Evolutionary conservation across 495 filamentous ascomycete species (phyloP), one percentile per base, ranked within the genome.

Genomic region (Corynascus novoguineensis): DNA sequence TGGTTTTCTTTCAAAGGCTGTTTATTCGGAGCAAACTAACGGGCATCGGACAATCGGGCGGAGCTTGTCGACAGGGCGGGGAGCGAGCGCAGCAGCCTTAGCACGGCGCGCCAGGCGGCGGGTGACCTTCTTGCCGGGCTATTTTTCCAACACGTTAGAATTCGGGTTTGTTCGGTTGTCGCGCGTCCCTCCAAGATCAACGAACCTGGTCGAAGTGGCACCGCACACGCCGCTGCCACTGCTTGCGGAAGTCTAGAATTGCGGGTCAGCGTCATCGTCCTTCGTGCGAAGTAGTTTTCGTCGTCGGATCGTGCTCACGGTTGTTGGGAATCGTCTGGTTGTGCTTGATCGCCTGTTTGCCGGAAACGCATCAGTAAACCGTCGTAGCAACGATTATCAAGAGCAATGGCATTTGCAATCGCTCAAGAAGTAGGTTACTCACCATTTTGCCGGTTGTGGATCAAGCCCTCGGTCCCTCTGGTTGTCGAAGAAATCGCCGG

Each of bases 161-260:
- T 41, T 31, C 25, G 10, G 58, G 21, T 53, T 60, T 22, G 44
- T 29, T 28, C 28, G 7, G 14, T 41, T 35, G 41, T 25, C 53
- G 31, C 28, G 24, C 50, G 28, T 57, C 38, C 29, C 35, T 15
- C 29, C 35, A 44, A 31, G 44, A 25, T 49, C 22, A n/a, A 67
- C 72, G 63, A 91, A 97, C 92, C 92, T 98, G 93, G 82, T 98
- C 89, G 82, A 98, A 98, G 83, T 97, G 95, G 74, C 84, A 83
- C 78, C 91, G 88, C 67, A 98, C 93, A 79, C 93, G 91, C 77
- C 89, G 88, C 78, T 96, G 91, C 93, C 93, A 98, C 81, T 98
- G 90, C 90, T 98, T 98, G 83, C 90, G 93, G 90, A 98, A 98
- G 78, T 98, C 89, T 92, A 61, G 57, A 53, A 59, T 48, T 48